These are phyloP conservation scores for Globisporangium polare DNA, from an alignment of 352 stramenopile species.

Conservation along the genomic window DNA sequence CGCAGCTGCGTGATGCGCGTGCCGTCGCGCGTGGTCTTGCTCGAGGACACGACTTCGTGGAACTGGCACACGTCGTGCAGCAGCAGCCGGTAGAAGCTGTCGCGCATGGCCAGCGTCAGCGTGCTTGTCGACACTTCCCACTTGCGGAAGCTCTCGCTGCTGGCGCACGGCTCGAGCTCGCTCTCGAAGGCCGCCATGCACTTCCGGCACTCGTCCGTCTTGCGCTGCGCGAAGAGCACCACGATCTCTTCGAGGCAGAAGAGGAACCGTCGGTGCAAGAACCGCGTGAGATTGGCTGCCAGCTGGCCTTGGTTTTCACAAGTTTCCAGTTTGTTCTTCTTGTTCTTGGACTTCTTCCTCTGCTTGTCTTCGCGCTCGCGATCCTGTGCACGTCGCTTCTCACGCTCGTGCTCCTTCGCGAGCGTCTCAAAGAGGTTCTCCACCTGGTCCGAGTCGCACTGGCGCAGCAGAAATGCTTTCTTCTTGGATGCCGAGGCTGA, in stretches of 20 bases:
- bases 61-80: constrained; percentile 75
- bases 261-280: constrained; percentile 71
- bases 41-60: constrained; percentile 59
- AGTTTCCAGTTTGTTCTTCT: not conserved
- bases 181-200: constrained; percentile 41
- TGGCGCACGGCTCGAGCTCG: constrained; percentile 54
- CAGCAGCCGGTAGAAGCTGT: constrained; percentile 68
- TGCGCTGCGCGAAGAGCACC: constrained; percentile 65
- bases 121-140: constrained; percentile 67
- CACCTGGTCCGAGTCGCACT: constrained; percentile 48
- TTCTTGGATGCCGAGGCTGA: not conserved
- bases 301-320: constrained; percentile 6
- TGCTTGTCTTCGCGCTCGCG: constrained; percentile 12
- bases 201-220: constrained; percentile 53
- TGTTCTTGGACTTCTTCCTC: constrained; percentile 26
- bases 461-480: constrained; percentile 36
- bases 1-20: constrained; percentile 67
- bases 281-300: constrained; percentile 43
- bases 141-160: constrained; percentile 40
- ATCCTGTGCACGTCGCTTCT: constrained; percentile 15
- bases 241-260: constrained; percentile 77
- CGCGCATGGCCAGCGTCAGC: constrained; percentile 63
- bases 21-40: constrained; percentile 61
- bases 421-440: constrained; percentile 59
- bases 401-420: constrained; percentile 23